Conservation (phyloP, 345 rosid species). For the Eucalyptus microcorys region DNA sequence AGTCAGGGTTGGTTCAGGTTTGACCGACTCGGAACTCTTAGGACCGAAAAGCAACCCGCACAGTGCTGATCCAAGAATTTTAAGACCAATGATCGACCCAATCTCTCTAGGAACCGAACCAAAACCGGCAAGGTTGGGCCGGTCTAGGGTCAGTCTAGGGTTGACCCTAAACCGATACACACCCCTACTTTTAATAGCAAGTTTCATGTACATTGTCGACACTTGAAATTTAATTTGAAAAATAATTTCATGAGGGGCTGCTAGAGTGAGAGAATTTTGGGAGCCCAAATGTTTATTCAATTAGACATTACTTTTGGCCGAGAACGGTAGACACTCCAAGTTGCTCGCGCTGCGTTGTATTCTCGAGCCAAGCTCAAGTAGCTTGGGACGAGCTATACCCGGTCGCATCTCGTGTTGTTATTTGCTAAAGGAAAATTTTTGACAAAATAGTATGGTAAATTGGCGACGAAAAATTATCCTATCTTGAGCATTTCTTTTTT, state of each 20-base stretch:
- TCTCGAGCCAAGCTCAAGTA: background rate
- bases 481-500: background rate
- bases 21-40: no score
- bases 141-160: no score
- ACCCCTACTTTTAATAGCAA: background rate
- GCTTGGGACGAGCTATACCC: accelerated
- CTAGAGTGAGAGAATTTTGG: background rate
- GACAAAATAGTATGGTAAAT: background rate
- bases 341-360: accelerated
- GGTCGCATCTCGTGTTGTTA: accelerated
- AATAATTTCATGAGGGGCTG: background rate
- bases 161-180: no score
- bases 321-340: accelerated
- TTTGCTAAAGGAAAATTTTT: background rate
- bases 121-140: no score
- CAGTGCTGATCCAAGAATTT: no score
- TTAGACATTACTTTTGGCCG: background rate
- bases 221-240: background rate
- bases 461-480: accelerated
- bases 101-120: no score
- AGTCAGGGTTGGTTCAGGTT: no score
- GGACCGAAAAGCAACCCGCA: no score
- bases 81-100: no score
- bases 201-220: accelerated
- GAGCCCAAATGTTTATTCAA: background rate